A percentile compares a stretch with the other conserved stretches of the same genome.
phyloP scores from a whole-genome alignment of 108 stramenopile genomes.

The Skeletonema menzelii region DNA sequence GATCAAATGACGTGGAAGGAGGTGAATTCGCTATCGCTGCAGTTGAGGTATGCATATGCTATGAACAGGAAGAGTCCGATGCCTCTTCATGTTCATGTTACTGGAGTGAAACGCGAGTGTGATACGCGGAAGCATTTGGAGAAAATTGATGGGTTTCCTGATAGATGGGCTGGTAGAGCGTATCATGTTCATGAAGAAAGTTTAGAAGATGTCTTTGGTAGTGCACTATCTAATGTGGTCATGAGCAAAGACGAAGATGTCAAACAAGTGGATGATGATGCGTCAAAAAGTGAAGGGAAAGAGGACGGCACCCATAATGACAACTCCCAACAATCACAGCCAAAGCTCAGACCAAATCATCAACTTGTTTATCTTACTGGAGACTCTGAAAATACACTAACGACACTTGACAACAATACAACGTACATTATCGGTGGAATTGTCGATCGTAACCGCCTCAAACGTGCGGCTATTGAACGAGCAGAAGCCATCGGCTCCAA shows the following conservation, averaged over 20 bases:
- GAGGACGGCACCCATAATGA: neutral
- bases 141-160: conserved; percentile 77
- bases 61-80: conserved; percentile 51
- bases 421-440: conserved; percentile 88
- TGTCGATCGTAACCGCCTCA: conserved; percentile 83
- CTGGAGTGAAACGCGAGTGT: conserved; percentile 35
- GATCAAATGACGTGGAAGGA: conserved; percentile 69
- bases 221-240: neutral
- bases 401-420: conserved; percentile 58
- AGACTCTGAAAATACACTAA: conserved; percentile 67
- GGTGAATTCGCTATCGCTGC: conserved; percentile 61
- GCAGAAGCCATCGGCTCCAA: conserved; percentile 62
- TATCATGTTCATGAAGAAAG: conserved; percentile 48
- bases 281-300: neutral
- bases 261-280: neutral
- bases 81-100: conserved; percentile 57
- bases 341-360: conserved; percentile 15
- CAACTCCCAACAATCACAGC: neutral
- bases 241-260: neutral
- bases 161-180: conserved; percentile 61
- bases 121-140: conserved; percentile 53
- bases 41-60: conserved; percentile 77
- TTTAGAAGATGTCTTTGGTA: conserved; percentile 51
- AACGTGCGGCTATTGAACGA: conserved; percentile 58
- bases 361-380: conserved; percentile 79